Evolutionary conservation across 768 basidiomycete genomes (phyloP).

Genomic region (Rhodosporidiobolus sp.): DNA sequence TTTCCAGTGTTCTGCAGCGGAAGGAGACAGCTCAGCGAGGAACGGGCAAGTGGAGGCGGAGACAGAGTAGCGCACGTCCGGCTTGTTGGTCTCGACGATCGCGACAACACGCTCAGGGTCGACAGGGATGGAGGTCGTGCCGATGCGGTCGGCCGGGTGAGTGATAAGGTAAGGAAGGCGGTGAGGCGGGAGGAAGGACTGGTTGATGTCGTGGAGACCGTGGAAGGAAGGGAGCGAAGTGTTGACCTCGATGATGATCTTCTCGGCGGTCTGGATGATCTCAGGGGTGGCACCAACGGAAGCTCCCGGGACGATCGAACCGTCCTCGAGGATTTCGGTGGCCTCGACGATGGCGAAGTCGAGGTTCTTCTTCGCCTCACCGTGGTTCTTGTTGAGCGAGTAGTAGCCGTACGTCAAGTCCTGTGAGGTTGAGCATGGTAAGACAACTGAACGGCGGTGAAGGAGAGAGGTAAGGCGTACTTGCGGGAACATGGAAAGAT

Average conservation of each 20-base stretch:
- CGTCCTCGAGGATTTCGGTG: conserved; percentile 44
- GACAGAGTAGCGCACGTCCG: conserved; percentile 30
- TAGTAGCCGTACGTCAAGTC: conserved; percentile 44
- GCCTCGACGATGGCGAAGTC: conserved; percentile 46
- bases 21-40: no score
- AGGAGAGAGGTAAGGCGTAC: no score
- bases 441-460: no score
- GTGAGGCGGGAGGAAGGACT: conserved; percentile 23
- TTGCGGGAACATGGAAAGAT: conserved; percentile 36
- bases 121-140: conserved; percentile 41
- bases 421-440: neutral
- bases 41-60: no score
- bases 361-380: conserved; percentile 38
- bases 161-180: conserved; percentile 46
- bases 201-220: conserved; percentile 45
- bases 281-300: conserved; percentile 47
- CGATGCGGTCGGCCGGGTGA: conserved; percentile 43
- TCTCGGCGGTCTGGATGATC: conserved; percentile 43
- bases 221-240: conserved; percentile 44
- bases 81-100: conserved; percentile 43
- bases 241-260: conserved; percentile 48
- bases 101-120: conserved; percentile 46
- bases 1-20: conserved; percentile 32
- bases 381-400: conserved; percentile 38
- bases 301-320: conserved; percentile 44